Percentiles rank a stretch among this genome's conserved stretches.
Conservation (phyloP, 768 basidiomycete genomes). For the Calvatia gigantea region DNA sequence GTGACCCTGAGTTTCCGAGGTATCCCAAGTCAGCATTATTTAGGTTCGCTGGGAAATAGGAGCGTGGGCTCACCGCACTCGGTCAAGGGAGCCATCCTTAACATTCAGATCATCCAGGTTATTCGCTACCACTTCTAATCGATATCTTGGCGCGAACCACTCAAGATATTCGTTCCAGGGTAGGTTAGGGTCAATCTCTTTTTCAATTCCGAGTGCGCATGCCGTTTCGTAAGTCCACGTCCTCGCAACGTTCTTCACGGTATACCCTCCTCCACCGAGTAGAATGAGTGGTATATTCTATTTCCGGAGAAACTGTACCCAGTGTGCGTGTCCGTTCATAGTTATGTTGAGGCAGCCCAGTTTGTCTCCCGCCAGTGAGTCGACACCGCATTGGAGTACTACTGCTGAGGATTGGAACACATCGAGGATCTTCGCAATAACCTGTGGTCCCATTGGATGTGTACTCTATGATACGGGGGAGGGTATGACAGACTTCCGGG, state of each 20-base stretch:
- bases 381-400: conserved; percentile 92
- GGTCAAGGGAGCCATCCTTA: conserved; percentile 74
- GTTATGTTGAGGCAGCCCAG: conserved; percentile 95
- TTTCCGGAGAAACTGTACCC: conserved; percentile 80
- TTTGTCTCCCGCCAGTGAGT: conserved; percentile 93
- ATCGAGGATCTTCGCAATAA: conserved; percentile 81
- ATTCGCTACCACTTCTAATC: conserved; percentile 85
- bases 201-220: conserved; percentile 84
- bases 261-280: conserved; percentile 95
- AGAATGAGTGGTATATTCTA: conserved; percentile 86
- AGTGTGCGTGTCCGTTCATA: conserved; percentile 92
- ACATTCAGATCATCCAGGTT: conserved; percentile 95
- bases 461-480: background rate
- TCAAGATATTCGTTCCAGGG: conserved; percentile 92
- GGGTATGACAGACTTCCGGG: conserved; percentile 57
- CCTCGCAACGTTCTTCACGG: conserved; percentile 92
- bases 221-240: conserved; percentile 98
- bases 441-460: conserved; percentile 36
- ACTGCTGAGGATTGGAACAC: conserved; percentile 86
- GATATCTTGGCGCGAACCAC: conserved; percentile 95
- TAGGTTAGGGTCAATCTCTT: conserved; percentile 73
- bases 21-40: background rate
- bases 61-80: conserved; percentile 58
- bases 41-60: background rate
- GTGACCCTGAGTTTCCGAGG: conserved; percentile 25